phyloP scores from a whole-genome alignment of 352 stramenopile genomes.

The Phytophthora nicotianae region DNA sequence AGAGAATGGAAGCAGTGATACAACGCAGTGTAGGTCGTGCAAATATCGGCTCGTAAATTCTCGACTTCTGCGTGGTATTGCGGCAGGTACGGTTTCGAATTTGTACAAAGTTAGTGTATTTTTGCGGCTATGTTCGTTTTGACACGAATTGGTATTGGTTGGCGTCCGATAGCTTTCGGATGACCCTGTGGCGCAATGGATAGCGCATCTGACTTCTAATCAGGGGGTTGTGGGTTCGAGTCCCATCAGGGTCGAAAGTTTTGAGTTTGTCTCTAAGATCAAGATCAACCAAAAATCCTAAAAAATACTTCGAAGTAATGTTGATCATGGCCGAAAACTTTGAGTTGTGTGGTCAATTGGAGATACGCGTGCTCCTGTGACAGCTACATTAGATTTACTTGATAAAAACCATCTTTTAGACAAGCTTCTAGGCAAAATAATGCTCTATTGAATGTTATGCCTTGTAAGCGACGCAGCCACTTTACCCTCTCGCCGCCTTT shows the following conservation, averaged over 20 bases:
- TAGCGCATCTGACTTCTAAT: slow-evolving; percentile 63
- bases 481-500: slow-evolving; percentile 46
- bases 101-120: neutral
- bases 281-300: too few relatives aligned
- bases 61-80: neutral
- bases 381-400: too few relatives aligned
- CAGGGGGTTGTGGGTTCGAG: slow-evolving; percentile 59
- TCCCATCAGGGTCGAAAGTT: slow-evolving; percentile 49
- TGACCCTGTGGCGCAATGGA: slow-evolving; percentile 51
- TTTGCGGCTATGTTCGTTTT: neutral
- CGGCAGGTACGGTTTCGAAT: neutral
- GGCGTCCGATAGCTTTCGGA: neutral
- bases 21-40: too few relatives aligned
- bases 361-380: too few relatives aligned
- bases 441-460: slow-evolving; percentile 24
- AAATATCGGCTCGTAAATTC: neutral
- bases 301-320: too few relatives aligned
- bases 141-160: neutral
- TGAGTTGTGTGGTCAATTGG: too few relatives aligned
- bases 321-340: too few relatives aligned
- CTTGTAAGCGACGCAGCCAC: too few relatives aligned
- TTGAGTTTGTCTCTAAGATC: slow-evolving; percentile 8
- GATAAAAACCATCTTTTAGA: neutral
- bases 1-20: too few relatives aligned
- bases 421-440: slow-evolving; percentile 1